These are phyloP conservation scores for Trichoderma koningiopsis DNA, from an alignment of 2,329 filamentous ascomycete species.

Conservation along the genomic window DNA sequence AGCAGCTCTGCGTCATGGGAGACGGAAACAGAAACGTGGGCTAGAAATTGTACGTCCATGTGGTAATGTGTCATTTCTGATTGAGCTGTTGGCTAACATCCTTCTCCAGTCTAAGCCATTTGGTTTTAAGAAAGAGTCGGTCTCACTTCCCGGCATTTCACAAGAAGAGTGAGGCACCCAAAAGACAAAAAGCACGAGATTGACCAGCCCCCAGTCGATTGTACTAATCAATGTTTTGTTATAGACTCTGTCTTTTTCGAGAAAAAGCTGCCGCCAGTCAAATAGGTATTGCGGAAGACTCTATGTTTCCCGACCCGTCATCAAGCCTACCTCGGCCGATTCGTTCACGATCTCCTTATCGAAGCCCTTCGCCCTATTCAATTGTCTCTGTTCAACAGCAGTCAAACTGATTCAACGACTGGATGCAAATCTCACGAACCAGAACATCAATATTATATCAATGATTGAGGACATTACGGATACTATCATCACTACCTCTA, in stretches of 20 bases:
- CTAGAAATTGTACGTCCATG: slow-evolving; percentile 49
- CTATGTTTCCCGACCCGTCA: slow-evolving; percentile 32
- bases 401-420: background rate
- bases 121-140: slow-evolving; percentile 58
- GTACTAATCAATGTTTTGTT: slow-evolving; percentile 5
- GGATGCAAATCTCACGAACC: slow-evolving; percentile 3
- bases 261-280: slow-evolving; percentile 55
- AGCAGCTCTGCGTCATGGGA: slow-evolving; percentile 39
- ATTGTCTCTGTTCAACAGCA: slow-evolving; percentile 16
- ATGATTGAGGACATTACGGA: slow-evolving; percentile 10
- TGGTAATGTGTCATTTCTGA: background rate
- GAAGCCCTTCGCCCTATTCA: slow-evolving; percentile 20
- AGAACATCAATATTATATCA: slow-evolving; percentile 1
- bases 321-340: slow-evolving; percentile 22
- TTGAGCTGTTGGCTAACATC: slow-evolving; percentile 31
- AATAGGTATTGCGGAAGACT: slow-evolving; percentile 47
- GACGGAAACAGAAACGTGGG: slow-evolving; percentile 45
- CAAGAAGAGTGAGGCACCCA: slow-evolving; percentile 57
- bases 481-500: background rate
- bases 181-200: background rate
- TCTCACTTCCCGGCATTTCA: slow-evolving; percentile 56
- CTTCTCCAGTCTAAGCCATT: slow-evolving; percentile 59
- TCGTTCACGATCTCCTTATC: slow-evolving; percentile 23
- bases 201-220: background rate
- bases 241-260: slow-evolving; percentile 52